Conservation (phyloP, 2,329 filamentous ascomycete species). For the Trichoderma brevicompactum region DNA sequence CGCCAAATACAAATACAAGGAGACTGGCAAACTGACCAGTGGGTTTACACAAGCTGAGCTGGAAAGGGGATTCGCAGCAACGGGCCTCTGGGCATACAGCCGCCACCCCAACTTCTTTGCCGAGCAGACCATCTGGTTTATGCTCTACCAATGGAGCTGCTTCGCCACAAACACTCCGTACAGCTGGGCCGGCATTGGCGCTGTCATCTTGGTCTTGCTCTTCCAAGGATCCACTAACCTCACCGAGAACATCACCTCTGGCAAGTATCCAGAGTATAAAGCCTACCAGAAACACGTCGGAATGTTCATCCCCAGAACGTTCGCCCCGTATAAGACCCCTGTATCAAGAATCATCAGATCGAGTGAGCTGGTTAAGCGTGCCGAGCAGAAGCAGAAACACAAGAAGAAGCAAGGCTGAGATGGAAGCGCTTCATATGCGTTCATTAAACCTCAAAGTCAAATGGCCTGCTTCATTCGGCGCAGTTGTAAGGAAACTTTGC, state of each 20-base stretch:
- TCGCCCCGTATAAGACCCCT: conserved; percentile 50
- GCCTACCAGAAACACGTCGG: conserved; percentile 83
- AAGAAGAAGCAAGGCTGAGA: conserved; percentile 46
- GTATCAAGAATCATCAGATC: conserved; percentile 55
- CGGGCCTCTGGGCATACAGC: conserved; percentile 84
- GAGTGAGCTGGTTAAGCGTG: conserved; percentile 54
- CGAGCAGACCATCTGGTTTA: conserved; percentile 89
- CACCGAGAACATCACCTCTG: conserved; percentile 77
- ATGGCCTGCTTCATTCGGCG: neutral
- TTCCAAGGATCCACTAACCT: conserved; percentile 91
- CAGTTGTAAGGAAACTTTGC: neutral
- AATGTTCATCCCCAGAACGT: conserved; percentile 73
- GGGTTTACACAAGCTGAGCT: conserved; percentile 73
- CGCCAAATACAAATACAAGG: conserved; percentile 77
- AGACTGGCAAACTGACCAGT: conserved; percentile 70
- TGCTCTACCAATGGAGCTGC: conserved; percentile 86
- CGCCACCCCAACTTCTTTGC: conserved; percentile 94
- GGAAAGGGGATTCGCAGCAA: conserved; percentile 85
- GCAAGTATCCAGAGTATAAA: conserved; percentile 87
- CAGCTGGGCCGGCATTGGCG: conserved; percentile 79
- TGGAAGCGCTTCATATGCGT: neutral
- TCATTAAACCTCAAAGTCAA: conserved; percentile 25
- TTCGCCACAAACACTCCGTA: conserved; percentile 70
- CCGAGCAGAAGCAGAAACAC: conserved; percentile 45
- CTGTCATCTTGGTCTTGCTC: conserved; percentile 70